Evolutionary conservation across 2,329 filamentous ascomycete species (phyloP), one percentile per base, ranked within the genome.

Genomic region (Tolypocladium sp.): DNA sequence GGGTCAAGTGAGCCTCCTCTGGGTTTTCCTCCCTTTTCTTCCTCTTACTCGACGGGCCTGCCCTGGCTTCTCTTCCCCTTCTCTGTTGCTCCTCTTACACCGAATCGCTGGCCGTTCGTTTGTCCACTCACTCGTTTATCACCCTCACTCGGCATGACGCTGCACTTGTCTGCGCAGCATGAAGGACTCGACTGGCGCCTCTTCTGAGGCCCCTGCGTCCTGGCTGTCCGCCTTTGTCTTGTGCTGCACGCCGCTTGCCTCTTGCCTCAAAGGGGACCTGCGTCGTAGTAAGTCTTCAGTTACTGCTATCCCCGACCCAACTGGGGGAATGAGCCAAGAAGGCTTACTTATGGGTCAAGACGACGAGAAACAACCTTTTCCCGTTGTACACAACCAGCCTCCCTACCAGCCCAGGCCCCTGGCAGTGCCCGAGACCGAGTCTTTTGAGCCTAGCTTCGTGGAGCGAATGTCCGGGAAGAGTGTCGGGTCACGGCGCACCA

Each of bases 171-270:
- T 54, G 59, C 58, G 59, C 69, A 72, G 67, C 62, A 79, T 79
- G 76, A 77, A 73, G 69, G 64, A 67, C 64, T 69, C 75, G 68
- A 73, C 70, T 70, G 73, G 71, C 67, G 74, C 77, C 66, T 69
- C 77, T 63, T 67, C 69, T 68, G 73, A 74, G 67, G 70, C 72
- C 53, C 75, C 74, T 67, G 66, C 73, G 61, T 78, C 78, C 62
- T 82, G 79, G 77, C 73, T 82, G 61, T 72, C 74, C 63, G 76
- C 74, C 60, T 62, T 81, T 62, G 71, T 73, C 59, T 71, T 73
- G 59, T 82, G 79, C 67, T 82, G 79, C 67, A 67, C 68, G 62
- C 73, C 76, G 62, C 66, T 74, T 62, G 66, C 70, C 59, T 72
- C 73, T 65, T 71, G 71, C 59, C 63, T 71, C 56, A 71, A 75